A percentile compares a stretch with the other conserved stretches of the same genome.
phyloP scores from a whole-genome alignment of 306 rosid genomes.

The Trifolium pratense region DNA sequence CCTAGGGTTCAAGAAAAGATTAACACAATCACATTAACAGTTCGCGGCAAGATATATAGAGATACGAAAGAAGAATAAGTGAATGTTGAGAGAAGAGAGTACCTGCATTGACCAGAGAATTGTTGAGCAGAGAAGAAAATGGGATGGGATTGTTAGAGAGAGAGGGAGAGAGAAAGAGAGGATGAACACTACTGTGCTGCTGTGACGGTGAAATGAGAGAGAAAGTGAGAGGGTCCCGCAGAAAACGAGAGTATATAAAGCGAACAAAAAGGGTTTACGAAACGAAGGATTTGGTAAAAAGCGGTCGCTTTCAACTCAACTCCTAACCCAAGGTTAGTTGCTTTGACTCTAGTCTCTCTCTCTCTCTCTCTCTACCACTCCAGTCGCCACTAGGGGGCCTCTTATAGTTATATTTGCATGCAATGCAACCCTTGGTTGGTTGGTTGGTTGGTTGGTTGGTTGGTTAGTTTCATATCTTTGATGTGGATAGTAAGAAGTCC shows the following conservation, averaged over 20 bases:
- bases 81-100: constrained; percentile 34
- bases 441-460: too few species aligned
- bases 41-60: constrained; percentile 21
- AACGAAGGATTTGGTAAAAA: constrained; percentile 41
- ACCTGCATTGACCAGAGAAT: constrained; percentile 74
- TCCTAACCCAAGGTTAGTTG: not conserved
- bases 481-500: too few species aligned
- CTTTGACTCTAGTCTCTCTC: too few species aligned
- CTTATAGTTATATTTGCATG: too few species aligned
- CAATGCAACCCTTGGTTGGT: too few species aligned
- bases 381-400: too few species aligned
- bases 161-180: constrained; percentile 3
- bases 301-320: constrained; percentile 46
- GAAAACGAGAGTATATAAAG: not conserved
- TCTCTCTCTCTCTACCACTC: too few species aligned
- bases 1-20: constrained; percentile 60
- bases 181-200: not conserved
- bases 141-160: constrained; percentile 47
- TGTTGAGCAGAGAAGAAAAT: constrained; percentile 41
- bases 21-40: not conserved
- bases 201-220: constrained; percentile 4
- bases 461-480: too few species aligned
- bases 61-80: constrained; percentile 4
- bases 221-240: constrained; percentile 59
- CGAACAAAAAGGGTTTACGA: constrained; percentile 8